Conservation (phyloP, 75 land plant species). For the Sequoia sempervirens region DNA sequence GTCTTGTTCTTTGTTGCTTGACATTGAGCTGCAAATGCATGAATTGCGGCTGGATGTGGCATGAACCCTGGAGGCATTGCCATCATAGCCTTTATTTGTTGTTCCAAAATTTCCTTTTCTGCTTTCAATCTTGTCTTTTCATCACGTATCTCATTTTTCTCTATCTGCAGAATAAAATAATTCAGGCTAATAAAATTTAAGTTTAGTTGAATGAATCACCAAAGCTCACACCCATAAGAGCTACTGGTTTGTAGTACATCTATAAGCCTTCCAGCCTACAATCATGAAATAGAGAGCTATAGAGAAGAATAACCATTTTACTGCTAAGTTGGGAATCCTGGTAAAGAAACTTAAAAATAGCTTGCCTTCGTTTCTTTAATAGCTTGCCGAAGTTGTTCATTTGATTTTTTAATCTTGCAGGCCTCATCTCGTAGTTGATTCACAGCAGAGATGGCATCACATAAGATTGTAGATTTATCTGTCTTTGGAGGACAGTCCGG, state of each 20-base stretch:
- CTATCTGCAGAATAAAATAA: conserved; percentile 19
- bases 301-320: neutral
- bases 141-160: conserved; percentile 51
- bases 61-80: conserved; percentile 26
- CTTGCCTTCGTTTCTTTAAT: conserved; percentile 72
- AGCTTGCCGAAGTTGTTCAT: conserved; percentile 56
- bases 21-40: conserved; percentile 36
- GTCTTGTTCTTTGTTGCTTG: conserved; percentile 34
- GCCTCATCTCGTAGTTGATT: conserved; percentile 55
- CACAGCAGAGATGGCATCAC: conserved; percentile 62
- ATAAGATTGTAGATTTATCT: conserved; percentile 63
- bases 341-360: neutral
- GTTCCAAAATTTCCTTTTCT: conserved; percentile 44
- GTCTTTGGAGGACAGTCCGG: conserved; percentile 68
- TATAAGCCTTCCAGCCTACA: neutral
- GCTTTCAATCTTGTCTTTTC: conserved; percentile 42
- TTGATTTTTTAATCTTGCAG: conserved; percentile 66
- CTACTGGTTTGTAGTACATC: conserved; percentile 1
- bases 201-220: neutral
- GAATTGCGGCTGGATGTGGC: conserved; percentile 21
- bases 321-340: neutral
- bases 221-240: neutral
- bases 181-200: neutral
- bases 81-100: conserved; percentile 34
- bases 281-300: neutral